phyloP scores from a whole-genome alignment of 495 filamentous ascomycete genomes.

The Copromyces sp. region DNA sequence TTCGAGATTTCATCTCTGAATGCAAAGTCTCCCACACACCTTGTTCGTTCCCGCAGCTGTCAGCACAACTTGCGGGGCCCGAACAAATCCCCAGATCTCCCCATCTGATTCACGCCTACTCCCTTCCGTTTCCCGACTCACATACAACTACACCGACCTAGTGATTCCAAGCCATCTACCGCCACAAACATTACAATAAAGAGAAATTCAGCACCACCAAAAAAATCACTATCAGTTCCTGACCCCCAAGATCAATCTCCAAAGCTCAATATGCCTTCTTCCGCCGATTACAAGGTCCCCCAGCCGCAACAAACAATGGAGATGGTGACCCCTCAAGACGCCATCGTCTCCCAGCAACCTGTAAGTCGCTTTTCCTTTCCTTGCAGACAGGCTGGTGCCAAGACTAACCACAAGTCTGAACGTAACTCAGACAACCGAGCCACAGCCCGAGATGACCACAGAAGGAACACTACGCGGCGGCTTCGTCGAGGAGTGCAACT shows the following conservation, averaged over 20 bases:
- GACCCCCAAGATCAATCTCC: neutral
- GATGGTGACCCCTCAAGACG: constrained; percentile 8
- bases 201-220: neutral
- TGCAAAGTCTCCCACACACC: neutral
- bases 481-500: constrained; percentile 21
- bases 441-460: constrained; percentile 19
- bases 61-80: neutral
- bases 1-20: neutral
- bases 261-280: constrained; percentile 13
- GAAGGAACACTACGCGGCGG: constrained; percentile 16
- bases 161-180: neutral
- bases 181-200: neutral
- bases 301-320: constrained; percentile 23
- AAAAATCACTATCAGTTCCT: neutral
- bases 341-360: constrained; percentile 17
- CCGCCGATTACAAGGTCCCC: constrained; percentile 10
- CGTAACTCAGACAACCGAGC: constrained; percentile 8
- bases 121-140: neutral
- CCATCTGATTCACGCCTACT: neutral
- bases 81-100: neutral
- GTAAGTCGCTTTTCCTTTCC: constrained; percentile 3
- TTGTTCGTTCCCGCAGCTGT: neutral
- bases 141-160: neutral
- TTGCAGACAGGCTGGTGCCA: too few relatives aligned
- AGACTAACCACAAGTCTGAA: neutral